phyloP scores from a whole-genome alignment of 2,329 filamentous ascomycete species.

The Coniosporium uncinatum region DNA sequence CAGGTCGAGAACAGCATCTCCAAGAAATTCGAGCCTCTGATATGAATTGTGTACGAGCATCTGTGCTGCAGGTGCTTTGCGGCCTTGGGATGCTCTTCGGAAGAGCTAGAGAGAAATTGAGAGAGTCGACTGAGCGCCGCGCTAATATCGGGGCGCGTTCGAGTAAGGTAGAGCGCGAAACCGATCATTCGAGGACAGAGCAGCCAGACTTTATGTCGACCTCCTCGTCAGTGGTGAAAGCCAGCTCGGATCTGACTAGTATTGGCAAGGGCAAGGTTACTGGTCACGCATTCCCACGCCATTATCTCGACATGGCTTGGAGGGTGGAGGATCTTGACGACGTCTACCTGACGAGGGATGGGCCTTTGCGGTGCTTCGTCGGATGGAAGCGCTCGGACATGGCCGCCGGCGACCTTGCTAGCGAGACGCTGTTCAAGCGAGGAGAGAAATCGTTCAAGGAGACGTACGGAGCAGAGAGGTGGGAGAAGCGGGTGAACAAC shows the following conservation, averaged over 20 bases:
- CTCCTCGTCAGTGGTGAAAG: too few species aligned
- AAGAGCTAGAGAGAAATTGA: too few species aligned
- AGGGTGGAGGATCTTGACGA: neutral
- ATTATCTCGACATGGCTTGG: too few species aligned
- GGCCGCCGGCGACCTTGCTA: neutral
- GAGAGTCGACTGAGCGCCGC: too few species aligned
- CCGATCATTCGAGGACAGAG: too few species aligned
- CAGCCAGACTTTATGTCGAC: too few species aligned
- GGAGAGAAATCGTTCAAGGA: neutral
- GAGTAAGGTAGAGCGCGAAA: too few species aligned
- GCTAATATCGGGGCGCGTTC: too few species aligned
- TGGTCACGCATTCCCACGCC: too few species aligned
- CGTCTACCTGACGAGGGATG: neutral
- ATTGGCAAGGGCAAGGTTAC: too few species aligned
- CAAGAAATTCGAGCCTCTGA: constrained; percentile 83
- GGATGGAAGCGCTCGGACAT: neutral
- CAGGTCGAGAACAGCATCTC: constrained; percentile 77
- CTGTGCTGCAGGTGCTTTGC: constrained; percentile 38
- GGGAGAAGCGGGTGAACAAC: neutral
- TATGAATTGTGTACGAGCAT: constrained; percentile 56
- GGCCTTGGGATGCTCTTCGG: too few species aligned
- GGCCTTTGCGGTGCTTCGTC: neutral
- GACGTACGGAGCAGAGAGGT: neutral
- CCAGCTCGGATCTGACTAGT: too few species aligned
- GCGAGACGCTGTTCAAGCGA: neutral